Conservation (phyloP, 2,329 filamentous ascomycete genomes). For the Sordariomycetes sp. region DNA sequence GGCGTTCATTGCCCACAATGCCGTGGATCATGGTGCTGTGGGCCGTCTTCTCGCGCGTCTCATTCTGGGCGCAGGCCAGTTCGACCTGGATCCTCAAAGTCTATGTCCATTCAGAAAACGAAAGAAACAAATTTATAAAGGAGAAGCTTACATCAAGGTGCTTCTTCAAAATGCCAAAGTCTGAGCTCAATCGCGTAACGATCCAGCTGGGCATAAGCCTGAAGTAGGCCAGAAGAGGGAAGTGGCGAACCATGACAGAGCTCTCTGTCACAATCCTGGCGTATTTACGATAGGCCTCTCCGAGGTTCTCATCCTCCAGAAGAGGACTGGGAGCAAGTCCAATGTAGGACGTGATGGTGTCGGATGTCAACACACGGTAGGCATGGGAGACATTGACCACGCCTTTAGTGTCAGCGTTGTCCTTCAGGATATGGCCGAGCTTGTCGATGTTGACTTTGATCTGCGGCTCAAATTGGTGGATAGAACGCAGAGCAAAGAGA, state of each 20-base stretch:
- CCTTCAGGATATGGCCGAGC: not conserved
- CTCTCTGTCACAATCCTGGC: not conserved
- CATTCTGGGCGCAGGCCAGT: too few relatives aligned
- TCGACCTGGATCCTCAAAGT: too few relatives aligned
- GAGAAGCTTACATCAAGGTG: too few relatives aligned
- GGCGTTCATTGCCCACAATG: too few relatives aligned
- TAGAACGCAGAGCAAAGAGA: not conserved
- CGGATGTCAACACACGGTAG: not conserved
- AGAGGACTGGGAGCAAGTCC: too few relatives aligned
- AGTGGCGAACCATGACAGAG: not conserved
- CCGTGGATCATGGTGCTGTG: too few relatives aligned
- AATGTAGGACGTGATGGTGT: too few relatives aligned
- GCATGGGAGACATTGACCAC: not conserved
- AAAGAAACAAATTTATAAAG: too few relatives aligned
- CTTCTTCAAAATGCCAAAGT: too few relatives aligned
- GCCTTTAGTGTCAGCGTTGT: not conserved
- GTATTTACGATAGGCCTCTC: not conserved
- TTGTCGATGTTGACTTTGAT: not conserved
- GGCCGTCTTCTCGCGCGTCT: too few relatives aligned
- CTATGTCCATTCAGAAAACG: too few relatives aligned
- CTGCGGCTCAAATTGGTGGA: not conserved
- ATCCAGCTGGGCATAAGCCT: not conserved
- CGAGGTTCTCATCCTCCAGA: not conserved
- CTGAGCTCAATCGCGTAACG: not conserved
- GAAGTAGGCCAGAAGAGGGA: not conserved